These are phyloP conservation scores for Candida peoriensis DNA, from an alignment of 805 yeast species.

Conservation along the genomic window DNA sequence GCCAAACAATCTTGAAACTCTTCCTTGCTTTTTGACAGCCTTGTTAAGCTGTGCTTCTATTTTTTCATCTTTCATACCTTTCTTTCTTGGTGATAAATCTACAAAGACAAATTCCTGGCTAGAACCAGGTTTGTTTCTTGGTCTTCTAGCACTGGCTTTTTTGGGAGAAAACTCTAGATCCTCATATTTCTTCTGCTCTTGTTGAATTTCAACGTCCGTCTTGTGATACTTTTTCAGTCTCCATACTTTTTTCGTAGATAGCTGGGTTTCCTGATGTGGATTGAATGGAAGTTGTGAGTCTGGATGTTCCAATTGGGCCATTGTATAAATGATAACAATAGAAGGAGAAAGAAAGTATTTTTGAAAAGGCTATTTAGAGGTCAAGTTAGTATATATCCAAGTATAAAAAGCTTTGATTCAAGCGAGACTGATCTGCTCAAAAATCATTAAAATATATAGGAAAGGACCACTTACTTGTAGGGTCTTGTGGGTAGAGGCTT, in stretches of 20 bases:
- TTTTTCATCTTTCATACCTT: conserved; percentile 5
- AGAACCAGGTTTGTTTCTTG: conserved; percentile 21
- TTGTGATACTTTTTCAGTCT: conserved; percentile 22
- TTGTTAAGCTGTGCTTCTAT: not conserved
- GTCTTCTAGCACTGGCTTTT: conserved; percentile 21
- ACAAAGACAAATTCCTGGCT: conserved; percentile 26
- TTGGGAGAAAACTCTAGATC: conserved; percentile 22
- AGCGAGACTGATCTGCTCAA: too few relatives aligned
- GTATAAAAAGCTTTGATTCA: too few relatives aligned
- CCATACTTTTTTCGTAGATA: conserved; percentile 23
- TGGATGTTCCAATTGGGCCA: too few relatives aligned
- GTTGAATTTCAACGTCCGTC: conserved; percentile 19
- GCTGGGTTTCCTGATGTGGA: conserved; percentile 1
- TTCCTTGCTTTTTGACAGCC: conserved; percentile 6
- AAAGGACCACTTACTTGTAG: too few relatives aligned
- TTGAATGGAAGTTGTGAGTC: too few relatives aligned
- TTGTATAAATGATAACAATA: too few relatives aligned
- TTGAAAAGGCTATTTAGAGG: too few relatives aligned
- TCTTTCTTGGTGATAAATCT: conserved; percentile 25
- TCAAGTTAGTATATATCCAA: too few relatives aligned
- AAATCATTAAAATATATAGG: too few relatives aligned
- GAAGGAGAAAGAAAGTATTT: too few relatives aligned
- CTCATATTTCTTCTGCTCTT: conserved; percentile 20
- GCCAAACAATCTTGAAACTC: conserved; percentile 10
- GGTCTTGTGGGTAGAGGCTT: too few relatives aligned